These are phyloP conservation scores for Lasiodiplodia sp. DNA, from an alignment of 2,329 filamentous ascomycete genomes.

Conservation along the genomic window DNA sequence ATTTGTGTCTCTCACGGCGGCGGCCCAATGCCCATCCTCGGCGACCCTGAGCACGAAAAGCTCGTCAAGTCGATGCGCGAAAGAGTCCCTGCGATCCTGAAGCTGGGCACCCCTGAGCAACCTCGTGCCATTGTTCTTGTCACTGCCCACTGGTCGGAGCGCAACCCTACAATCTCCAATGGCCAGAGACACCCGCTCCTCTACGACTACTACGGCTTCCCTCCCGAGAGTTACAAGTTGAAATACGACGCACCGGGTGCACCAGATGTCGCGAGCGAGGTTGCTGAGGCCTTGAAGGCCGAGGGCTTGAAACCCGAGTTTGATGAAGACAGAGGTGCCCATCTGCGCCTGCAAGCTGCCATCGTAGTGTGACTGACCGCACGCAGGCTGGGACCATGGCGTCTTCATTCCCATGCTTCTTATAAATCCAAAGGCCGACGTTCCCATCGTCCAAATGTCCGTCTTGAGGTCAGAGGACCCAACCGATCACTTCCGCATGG, in stretches of 20 bases:
- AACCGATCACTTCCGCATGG: constrained; percentile 58
- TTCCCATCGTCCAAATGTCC: constrained; percentile 65
- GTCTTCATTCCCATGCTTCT: constrained; percentile 66
- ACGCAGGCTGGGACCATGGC: constrained; percentile 65
- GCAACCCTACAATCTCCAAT: constrained; percentile 60
- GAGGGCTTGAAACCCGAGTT: constrained; percentile 53
- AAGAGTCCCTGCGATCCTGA: constrained; percentile 63
- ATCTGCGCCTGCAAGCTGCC: background rate
- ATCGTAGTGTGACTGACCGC: background rate
- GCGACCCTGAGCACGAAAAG: constrained; percentile 60
- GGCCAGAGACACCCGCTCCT: constrained; percentile 56
- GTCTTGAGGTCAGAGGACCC: constrained; percentile 62
- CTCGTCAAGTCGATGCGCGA: constrained; percentile 62
- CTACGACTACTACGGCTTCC: constrained; percentile 69
- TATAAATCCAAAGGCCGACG: constrained; percentile 58
- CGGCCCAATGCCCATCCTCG: constrained; percentile 65
- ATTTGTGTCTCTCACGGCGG: constrained; percentile 51
- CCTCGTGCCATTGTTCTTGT: constrained; percentile 63
- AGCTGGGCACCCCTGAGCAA: constrained; percentile 59
- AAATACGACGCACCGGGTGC: constrained; percentile 65
- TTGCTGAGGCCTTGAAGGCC: constrained; percentile 55
- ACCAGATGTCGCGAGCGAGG: constrained; percentile 59
- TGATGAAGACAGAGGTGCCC: constrained; percentile 43
- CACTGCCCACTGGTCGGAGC: constrained; percentile 65
- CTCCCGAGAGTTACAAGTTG: constrained; percentile 61